These are phyloP conservation scores for Rheum nobile DNA, from an alignment of 148 eudicot species.

Conservation along the genomic window DNA sequence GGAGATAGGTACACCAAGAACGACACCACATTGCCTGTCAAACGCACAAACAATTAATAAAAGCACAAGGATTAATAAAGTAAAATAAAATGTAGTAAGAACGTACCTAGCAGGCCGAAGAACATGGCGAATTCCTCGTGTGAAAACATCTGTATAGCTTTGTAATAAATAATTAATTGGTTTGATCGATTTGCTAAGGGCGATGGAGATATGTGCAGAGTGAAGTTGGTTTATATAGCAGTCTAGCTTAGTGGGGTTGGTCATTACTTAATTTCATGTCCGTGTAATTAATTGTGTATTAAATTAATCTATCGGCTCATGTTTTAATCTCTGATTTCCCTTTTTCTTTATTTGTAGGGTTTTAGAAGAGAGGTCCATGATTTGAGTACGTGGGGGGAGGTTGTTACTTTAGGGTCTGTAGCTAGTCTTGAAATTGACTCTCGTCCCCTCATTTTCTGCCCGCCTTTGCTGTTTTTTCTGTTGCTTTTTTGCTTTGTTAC, in stretches of 20 bases:
- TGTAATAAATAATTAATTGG: neutral
- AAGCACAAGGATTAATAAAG: too few relatives aligned
- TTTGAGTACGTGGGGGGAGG: neutral
- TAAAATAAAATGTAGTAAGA: too few relatives aligned
- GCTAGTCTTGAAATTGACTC: neutral
- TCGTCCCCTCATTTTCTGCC: neutral
- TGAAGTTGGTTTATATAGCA: neutral
- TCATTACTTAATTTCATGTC: neutral
- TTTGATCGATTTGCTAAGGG: neutral
- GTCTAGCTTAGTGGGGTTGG: neutral
- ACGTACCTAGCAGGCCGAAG: slow-evolving; percentile 8
- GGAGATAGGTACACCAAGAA: slow-evolving; percentile 86
- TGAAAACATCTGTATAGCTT: neutral
- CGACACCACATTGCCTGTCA: slow-evolving; percentile 53
- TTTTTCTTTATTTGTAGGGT: neutral
- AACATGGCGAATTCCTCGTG: neutral
- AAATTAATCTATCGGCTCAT: neutral
- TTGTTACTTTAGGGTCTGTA: neutral
- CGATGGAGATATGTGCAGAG: neutral
- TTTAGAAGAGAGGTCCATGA: neutral
- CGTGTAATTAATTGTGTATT: neutral
- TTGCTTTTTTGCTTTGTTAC: neutral
- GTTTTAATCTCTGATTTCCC: too few relatives aligned
- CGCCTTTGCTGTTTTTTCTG: neutral
- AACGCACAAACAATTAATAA: neutral